Conservation (phyloP, 2,329 filamentous ascomycete genomes). For the Graphilbum fragrans region DNA sequence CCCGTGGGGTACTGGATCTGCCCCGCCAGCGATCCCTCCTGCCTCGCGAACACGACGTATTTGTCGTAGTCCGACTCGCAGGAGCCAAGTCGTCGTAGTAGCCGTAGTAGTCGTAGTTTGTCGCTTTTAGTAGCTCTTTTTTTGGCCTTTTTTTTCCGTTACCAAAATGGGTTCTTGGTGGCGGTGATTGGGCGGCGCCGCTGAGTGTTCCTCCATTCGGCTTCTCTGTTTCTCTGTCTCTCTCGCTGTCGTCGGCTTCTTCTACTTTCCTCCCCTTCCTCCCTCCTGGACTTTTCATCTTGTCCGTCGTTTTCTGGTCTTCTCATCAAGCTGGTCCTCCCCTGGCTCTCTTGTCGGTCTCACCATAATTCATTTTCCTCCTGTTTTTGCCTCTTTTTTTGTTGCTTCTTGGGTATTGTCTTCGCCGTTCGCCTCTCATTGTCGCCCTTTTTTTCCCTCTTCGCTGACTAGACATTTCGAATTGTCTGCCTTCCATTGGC, state of each 20-base stretch:
- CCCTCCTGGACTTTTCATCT: no score
- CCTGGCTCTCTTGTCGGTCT: no score
- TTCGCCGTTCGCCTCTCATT: no score
- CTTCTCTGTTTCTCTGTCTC: neutral
- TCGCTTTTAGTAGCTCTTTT: neutral
- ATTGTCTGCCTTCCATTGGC: neutral
- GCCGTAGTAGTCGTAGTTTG: no score
- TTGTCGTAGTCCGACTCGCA: neutral
- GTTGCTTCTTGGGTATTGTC: no score
- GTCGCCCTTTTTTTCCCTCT: neutral
- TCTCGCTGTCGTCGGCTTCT: neutral
- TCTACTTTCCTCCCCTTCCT: neutral
- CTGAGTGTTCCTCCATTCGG: neutral
- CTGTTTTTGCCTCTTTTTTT: no score
- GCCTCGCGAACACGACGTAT: neutral
- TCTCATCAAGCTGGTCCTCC: no score
- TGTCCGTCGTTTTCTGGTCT: no score
- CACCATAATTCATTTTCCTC: no score
- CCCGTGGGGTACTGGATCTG: neutral
- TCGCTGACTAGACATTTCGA: neutral
- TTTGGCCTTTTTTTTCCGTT: neutral
- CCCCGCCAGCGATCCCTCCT: conserved; percentile 2
- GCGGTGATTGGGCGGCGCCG: neutral
- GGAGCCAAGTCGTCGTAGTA: neutral
- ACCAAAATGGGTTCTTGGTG: neutral